Conservation (phyloP, 1,284 basidiomycete species). For the Pisolithus thermaeus region DNA sequence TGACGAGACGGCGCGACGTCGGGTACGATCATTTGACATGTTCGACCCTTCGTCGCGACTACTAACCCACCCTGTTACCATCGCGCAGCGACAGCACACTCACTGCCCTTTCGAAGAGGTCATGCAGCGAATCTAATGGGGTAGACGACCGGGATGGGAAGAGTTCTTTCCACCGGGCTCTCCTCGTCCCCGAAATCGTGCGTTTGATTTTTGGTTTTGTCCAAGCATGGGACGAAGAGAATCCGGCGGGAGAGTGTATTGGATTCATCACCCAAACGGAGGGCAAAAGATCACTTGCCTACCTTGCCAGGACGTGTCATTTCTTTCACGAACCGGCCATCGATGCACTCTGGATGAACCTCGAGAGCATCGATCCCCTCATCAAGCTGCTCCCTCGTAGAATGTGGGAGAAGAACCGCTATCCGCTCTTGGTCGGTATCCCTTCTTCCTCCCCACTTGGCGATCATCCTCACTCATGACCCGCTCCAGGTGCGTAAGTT, state of each 20-base stretch:
- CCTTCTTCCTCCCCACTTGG: background rate
- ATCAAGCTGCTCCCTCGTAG: slow-evolving; percentile 20
- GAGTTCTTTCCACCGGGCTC: slow-evolving; percentile 16
- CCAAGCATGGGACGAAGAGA: slow-evolving; percentile 16
- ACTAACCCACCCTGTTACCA: background rate
- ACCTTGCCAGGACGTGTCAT: slow-evolving; percentile 23
- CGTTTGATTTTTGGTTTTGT: slow-evolving; percentile 19
- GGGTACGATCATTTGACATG: background rate
- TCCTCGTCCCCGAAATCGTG: slow-evolving; percentile 22
- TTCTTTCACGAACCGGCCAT: slow-evolving; percentile 16
- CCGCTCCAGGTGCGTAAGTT: slow-evolving; percentile 17
- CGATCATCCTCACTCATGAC: background rate
- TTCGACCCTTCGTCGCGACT: background rate
- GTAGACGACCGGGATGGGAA: background rate
- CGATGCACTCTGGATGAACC: slow-evolving; percentile 22
- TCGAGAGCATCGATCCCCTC: slow-evolving; percentile 22
- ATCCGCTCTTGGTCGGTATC: slow-evolving; percentile 10
- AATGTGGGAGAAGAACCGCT: slow-evolving; percentile 5
- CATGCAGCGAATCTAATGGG: background rate
- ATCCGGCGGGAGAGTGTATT: no score
- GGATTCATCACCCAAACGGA: background rate
- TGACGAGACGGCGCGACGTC: background rate
- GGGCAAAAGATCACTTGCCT: slow-evolving; percentile 19
- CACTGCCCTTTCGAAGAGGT: background rate
- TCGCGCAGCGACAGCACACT: background rate